Evolutionary conservation across 805 yeast species (phyloP), one percentile per base, ranked within the genome.

Genomic region (Wickerhamomyces hampshirensis): DNA sequence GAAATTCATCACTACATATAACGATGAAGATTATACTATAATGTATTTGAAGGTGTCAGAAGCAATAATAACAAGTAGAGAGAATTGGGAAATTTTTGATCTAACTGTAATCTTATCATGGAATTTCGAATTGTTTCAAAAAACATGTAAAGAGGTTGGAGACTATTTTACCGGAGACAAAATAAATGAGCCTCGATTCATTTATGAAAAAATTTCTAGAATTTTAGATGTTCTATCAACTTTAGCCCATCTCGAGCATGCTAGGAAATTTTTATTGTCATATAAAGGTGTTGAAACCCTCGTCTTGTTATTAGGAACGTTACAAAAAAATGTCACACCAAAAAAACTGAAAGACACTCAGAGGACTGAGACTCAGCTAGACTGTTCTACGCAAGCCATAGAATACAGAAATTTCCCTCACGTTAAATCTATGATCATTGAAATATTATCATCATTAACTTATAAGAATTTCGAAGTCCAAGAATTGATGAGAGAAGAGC

Each of bases 401-500:
- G 59, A 53, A 21, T 66, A 11, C 54, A 63, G 16, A 47, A 58
- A 30, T 15, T 80, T 82, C 42, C 93, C 94, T 0, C 71, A 75
- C 28, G 69, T 77, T 10, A 85, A 86, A 50, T 70, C 81, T 1
- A 60, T 83, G 16, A 60, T 83, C 9, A 71, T 88, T 18, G 89
- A 84, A 47, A 68, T 81, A 0, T 56, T 89, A 9, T 70, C 88
- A 0, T 68, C 71, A 32, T 55, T 88, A 31, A 68, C 73, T 0
- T 70, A 70, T 44, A 63, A 70, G 1, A 70, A 77, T 31, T 62
- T 58, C 30, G 64, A 63, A 5, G 71, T 76, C 5, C 96, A 91
- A 54, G 91, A 89, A 38, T 55, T 60, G 29, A 64, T 84, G 24
- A 64, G 97, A 31, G 71, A 71, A 19, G 47, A 66, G 1, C 84